Conservation (phyloP, 2,329 filamentous ascomycete species). For the Zymoseptoria tritici region DNA sequence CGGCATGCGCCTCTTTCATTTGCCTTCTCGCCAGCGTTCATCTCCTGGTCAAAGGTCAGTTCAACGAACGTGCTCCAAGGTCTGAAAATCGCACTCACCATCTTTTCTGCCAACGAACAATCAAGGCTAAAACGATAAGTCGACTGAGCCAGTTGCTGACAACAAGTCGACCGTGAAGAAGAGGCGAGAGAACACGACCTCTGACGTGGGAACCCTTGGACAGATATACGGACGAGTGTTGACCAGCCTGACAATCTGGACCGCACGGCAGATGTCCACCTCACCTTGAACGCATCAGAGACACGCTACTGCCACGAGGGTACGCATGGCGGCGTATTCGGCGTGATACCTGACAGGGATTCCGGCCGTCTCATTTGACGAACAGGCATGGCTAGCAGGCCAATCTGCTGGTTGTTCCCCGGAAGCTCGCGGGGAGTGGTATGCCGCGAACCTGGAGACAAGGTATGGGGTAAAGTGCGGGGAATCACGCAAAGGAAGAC, state of each 20-base stretch:
- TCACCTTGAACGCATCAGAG: neutral
- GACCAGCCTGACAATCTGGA: neutral
- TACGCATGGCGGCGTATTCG: neutral
- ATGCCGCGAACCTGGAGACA: neutral
- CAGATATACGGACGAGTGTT: neutral
- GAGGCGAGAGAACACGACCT: neutral
- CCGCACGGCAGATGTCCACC: neutral
- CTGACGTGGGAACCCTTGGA: neutral
- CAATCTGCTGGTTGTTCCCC: neutral
- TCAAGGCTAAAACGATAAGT: neutral
- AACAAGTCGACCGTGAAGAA: neutral
- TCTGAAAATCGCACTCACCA: neutral
- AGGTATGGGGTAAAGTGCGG: neutral
- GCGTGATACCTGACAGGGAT: neutral
- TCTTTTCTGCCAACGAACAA: neutral
- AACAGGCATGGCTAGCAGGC: neutral
- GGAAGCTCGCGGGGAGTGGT: neutral
- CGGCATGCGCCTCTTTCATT: neutral
- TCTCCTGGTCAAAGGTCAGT: constrained; percentile 8
- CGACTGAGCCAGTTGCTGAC: neutral
- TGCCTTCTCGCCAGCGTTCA: constrained; percentile 15
- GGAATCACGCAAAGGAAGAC: neutral
- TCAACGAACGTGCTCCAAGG: neutral
- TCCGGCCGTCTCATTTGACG: neutral
- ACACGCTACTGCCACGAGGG: neutral